These are phyloP conservation scores for Pyronema omphalodes DNA, from an alignment of 495 filamentous ascomycete genomes.

Conservation along the genomic window DNA sequence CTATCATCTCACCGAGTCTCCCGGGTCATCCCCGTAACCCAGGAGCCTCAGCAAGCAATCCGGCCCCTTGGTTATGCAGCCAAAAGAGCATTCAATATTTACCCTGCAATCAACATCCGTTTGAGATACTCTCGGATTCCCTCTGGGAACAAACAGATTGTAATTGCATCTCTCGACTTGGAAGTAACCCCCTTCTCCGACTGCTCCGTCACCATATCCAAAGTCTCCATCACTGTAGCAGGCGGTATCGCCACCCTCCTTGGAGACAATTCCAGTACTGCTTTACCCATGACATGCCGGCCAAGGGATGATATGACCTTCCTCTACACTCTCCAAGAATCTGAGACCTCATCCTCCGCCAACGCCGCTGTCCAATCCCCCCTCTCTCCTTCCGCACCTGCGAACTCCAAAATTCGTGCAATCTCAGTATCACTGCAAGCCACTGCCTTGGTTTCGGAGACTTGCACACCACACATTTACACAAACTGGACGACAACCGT, in stretches of 20 bases:
- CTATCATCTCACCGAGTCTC: conserved; percentile 67
- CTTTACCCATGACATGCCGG: conserved; percentile 47
- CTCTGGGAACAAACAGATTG: conserved; percentile 40
- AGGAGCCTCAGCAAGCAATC: conserved; percentile 38
- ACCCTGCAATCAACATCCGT: conserved; percentile 65
- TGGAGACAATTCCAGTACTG: conserved; percentile 38
- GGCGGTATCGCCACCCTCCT: conserved; percentile 52
- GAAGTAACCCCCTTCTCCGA: conserved; percentile 72
- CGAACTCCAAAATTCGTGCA: conserved; percentile 28
- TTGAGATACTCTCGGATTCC: conserved; percentile 62
- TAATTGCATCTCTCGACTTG: conserved; percentile 69
- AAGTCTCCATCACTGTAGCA: conserved; percentile 43
- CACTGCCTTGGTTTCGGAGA: conserved; percentile 39
- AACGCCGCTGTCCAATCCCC: conserved; percentile 19
- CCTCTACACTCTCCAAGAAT: conserved; percentile 57
- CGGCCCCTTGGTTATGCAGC: conserved; percentile 44
- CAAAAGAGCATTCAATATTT: conserved; percentile 48
- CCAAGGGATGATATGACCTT: conserved; percentile 74
- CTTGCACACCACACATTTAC: conserved; percentile 51
- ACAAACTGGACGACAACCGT: conserved; percentile 71
- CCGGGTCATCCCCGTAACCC: conserved; percentile 48
- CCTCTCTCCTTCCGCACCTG: conserved; percentile 26
- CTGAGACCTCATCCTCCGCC: conserved; percentile 31
- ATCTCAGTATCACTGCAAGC: conserved; percentile 49
- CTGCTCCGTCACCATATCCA: conserved; percentile 49